phyloP scores from a whole-genome alignment of 768 basidiomycete species.

The Boletus rubroflammeus region DNA sequence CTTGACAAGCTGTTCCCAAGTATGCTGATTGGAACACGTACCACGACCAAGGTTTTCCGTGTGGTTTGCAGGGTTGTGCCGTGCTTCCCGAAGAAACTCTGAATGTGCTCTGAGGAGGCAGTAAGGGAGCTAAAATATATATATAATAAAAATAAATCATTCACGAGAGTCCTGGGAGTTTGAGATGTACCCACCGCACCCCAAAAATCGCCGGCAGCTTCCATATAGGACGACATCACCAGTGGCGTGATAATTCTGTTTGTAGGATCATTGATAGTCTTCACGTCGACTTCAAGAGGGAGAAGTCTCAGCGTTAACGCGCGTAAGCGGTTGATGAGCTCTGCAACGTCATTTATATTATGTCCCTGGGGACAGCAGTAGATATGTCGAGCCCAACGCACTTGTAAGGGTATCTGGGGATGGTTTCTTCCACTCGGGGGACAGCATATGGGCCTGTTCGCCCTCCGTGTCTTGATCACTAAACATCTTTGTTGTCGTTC shows the following conservation, averaged over 20 bases:
- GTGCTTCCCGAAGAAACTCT: constrained; percentile 80
- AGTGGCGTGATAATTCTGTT: constrained; percentile 79
- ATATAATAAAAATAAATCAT: not conserved
- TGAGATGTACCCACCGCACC: constrained; percentile 59
- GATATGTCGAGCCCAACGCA: constrained; percentile 34
- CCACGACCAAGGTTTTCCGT: constrained; percentile 83
- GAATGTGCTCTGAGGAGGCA: constrained; percentile 73
- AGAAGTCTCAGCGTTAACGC: constrained; percentile 71
- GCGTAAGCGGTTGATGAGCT: constrained; percentile 76
- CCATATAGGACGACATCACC: constrained; percentile 72
- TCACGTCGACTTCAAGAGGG: constrained; percentile 73
- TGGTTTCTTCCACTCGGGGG: constrained; percentile 48
- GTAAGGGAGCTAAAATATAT: constrained; percentile 65
- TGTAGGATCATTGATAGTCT: constrained; percentile 67
- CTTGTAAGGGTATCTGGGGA: constrained; percentile 75
- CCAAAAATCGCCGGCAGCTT: constrained; percentile 82
- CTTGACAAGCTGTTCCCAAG: not conserved
- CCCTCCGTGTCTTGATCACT: constrained; percentile 25
- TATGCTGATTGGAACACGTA: constrained; percentile 26
- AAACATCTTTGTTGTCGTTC: constrained; percentile 15
- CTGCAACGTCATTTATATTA: constrained; percentile 35
- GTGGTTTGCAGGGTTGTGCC: constrained; percentile 78
- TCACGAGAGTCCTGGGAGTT: not conserved
- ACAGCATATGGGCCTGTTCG: constrained; percentile 46
- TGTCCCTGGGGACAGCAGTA: too few species aligned